Evolutionary conservation across 2,329 filamentous ascomycete species (phyloP), one percentile per base, ranked within the genome.

Genomic region (Sclerotinia spermophila): DNA sequence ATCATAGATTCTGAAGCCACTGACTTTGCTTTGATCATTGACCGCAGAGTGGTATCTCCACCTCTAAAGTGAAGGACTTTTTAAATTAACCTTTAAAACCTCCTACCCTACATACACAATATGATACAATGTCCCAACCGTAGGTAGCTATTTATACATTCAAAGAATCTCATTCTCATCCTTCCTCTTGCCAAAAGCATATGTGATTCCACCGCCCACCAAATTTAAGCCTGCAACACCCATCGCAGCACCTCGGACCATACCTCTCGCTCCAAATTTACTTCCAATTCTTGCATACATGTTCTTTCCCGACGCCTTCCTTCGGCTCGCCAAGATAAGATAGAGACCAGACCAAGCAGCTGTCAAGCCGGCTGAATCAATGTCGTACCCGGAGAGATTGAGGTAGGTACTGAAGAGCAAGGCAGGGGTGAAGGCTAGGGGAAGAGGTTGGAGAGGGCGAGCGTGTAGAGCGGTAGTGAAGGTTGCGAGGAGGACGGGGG

Each of bases 291-390:
- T 84, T 64, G 71, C 71, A 40, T 69, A 69, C 38, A 76, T 73
- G 19, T 66, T 74, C n/a, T 61, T 66, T 15, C 74, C 77, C 15
- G 61, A 67, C 8, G 74, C 73, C 35, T 74, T 86, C 75, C 89
- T 82, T 73, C 89, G 82, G 70, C 84, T 80, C 4, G 89, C 89
- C 19, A 92, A 79, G 24, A 91, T 78, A n/a, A 89, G 81, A 75
- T 91, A 91, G 55, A 90, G 77, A 0, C 87, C 88, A 44, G 86
- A 89, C 87, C 88, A 90, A 0, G 89, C 87, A 13, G 87, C 87
- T 27, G 85, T 88, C 7, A 90, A 82, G 8, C 89, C 89, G 0
- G 89, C 89, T 30, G 84, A 84, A 76, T 91, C 90, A 64, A 85
- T 86, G 77, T 87, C 86, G 81, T 86, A 90, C 71, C 84, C 84